Conservation (phyloP, 768 basidiomycete genomes). For the Lactarius akahatsu region DNA sequence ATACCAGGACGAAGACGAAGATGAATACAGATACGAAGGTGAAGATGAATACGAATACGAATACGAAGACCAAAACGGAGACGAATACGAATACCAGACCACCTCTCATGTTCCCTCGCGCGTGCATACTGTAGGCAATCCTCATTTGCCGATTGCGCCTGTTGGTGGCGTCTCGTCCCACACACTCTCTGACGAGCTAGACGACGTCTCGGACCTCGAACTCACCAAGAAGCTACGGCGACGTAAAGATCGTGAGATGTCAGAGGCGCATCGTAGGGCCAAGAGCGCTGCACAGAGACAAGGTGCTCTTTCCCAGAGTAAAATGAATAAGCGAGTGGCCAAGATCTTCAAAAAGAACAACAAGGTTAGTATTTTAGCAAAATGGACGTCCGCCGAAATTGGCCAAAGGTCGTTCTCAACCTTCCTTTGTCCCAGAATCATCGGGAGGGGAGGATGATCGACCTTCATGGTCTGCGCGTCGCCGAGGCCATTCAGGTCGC, state of each 20-base stretch:
- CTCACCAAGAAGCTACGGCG: slow-evolving; percentile 7
- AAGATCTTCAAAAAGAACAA: slow-evolving; percentile 15
- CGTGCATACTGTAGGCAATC: not conserved
- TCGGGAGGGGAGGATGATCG: not conserved
- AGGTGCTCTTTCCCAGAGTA: not conserved
- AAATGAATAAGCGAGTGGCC: slow-evolving; percentile 13
- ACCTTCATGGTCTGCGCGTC: slow-evolving; percentile 17
- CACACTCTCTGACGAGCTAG: not conserved
- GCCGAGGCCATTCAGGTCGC: slow-evolving; percentile 2
- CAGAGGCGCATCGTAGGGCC: not conserved
- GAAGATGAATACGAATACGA: too few relatives aligned
- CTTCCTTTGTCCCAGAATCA: not conserved
- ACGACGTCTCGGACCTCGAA: not conserved
- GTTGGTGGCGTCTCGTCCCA: not conserved
- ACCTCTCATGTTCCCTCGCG: not conserved
- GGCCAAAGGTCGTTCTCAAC: not conserved
- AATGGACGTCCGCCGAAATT: not conserved
- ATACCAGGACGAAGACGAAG: too few relatives aligned
- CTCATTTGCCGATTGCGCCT: not conserved
- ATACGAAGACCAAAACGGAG: too few relatives aligned
- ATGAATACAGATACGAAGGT: too few relatives aligned
- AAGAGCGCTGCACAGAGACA: not conserved
- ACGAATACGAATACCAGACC: not conserved
- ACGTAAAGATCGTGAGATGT: not conserved
- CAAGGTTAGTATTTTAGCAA: slow-evolving; percentile 6